A percentile compares a stretch with the other conserved stretches of the same genome.
Evolutionary conservation across 2,329 filamentous ascomycete species (phyloP).

Genomic region (Lachnellula willkommii): DNA sequence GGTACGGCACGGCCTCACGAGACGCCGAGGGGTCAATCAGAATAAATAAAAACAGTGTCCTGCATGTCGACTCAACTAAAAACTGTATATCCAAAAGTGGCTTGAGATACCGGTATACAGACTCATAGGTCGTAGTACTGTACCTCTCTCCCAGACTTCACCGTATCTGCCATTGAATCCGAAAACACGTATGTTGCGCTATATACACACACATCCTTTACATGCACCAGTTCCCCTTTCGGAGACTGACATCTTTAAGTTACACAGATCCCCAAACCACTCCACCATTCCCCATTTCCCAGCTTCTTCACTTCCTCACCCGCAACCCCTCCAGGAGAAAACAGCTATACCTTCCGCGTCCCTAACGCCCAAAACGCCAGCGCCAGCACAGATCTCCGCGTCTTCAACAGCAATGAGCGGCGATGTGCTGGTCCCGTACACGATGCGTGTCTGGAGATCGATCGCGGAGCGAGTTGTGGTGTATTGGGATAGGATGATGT

Average conservation of each 20-base stretch:
- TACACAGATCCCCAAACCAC: neutral
- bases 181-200: too few species aligned
- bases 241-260: neutral
- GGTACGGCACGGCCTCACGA: too few species aligned
- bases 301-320: neutral
- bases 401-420: neutral
- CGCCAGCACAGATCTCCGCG: neutral
- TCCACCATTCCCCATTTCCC: neutral
- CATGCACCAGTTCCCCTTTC: too few species aligned
- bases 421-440: neutral
- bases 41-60: too few species aligned
- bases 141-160: neutral
- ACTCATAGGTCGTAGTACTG: neutral
- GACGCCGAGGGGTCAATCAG: too few species aligned
- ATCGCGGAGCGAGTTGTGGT: neutral
- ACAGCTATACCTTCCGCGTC: neutral
- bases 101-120: neutral
- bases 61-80: too few species aligned
- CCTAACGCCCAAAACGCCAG: too few species aligned
- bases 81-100: neutral
- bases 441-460: neutral
- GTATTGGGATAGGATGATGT: neutral
- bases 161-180: too few species aligned
- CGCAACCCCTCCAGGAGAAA: neutral
- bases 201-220: too few species aligned